Evolutionary conservation across 768 basidiomycete species (phyloP), one percentile per base, ranked within the genome.

Genomic region (Gelatoporia subvermispora): DNA sequence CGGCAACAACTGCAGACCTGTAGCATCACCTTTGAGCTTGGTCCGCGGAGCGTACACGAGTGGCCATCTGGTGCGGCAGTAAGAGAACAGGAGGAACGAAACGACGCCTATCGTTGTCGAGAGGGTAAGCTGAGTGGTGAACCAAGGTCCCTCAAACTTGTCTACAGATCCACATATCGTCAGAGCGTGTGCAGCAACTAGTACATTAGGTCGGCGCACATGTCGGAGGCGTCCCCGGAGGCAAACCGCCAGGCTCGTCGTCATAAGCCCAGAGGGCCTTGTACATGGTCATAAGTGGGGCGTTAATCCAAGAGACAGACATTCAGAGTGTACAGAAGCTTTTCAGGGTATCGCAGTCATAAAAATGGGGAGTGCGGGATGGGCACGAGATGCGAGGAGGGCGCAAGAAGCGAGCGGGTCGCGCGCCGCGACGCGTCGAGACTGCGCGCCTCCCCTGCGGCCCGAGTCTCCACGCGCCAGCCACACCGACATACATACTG

Each of bases 101-200:
- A 73, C 65, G 1, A 93, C 36, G 2, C 96, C 95, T 49, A 99
- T 82, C 16, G 76, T 66, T 11, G 78, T 71, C 3, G 95, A 88
- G 25, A 98, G 79, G 2, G 76, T 66, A 16, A 95, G 71, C 65
- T 98, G 95, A 1, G 94, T 96, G 18, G 82, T 82, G 67, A 99
- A 88, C 96, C 96, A 98, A 28, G 93, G 93, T 0, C 95, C 94
- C 61, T 89, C 84, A 64, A 88, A 93, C 61, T 78, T 88, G 54
- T 74, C 88, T 90, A 58, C 42, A 49, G 38, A 18, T 2, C 39
- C 13, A 44, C 20, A 13, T 10, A 56, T 39, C 22, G 25, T 37
- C n/a, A n/a, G 24, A 5, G 28, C 28, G 28, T 31, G 28, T 31
- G 28, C 7, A 46, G 35, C 2, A 41, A 45, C 25, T 21, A 8